Percentiles rank a stretch among this genome's conserved stretches.
Evolutionary conservation across 2,329 filamentous ascomycete genomes (phyloP).

Genomic region (Lasiodiplodia citricola): DNA sequence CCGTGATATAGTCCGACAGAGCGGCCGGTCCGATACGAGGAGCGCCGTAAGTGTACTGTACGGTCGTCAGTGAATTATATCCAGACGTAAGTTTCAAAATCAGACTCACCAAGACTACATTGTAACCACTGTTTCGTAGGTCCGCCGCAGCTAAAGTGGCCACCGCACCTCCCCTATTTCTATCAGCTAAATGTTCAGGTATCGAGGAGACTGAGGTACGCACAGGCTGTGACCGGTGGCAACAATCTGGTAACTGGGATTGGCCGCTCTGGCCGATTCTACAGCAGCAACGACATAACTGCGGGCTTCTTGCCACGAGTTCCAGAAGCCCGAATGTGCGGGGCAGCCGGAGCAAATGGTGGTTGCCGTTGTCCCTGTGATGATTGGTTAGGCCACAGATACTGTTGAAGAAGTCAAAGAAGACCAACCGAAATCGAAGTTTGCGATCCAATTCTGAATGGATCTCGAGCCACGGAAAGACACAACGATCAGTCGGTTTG

Average conservation of each 20-base stretch:
- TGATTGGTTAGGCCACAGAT: not conserved
- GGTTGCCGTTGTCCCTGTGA: constrained; percentile 44
- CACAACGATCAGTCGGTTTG: constrained; percentile 61
- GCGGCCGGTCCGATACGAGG: constrained; percentile 68
- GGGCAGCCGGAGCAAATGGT: constrained; percentile 54
- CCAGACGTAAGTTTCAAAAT: not conserved
- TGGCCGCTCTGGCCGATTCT: constrained; percentile 47
- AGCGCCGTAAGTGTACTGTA: constrained; percentile 66
- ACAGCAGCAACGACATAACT: constrained; percentile 52
- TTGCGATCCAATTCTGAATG: constrained; percentile 66
- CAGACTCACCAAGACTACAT: constrained; percentile 53
- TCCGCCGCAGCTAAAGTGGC: constrained; percentile 65
- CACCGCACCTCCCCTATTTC: constrained; percentile 61
- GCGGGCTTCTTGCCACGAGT: constrained; percentile 63
- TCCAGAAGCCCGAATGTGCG: constrained; percentile 64
- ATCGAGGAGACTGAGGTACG: not conserved
- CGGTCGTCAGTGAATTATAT: not conserved
- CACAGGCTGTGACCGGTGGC: constrained; percentile 69
- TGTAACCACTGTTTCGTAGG: constrained; percentile 57
- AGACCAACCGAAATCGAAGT: constrained; percentile 52
- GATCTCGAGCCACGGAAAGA: constrained; percentile 65
- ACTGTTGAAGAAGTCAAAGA: too few relatives aligned
- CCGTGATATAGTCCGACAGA: constrained; percentile 62
- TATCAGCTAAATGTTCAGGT: not conserved
- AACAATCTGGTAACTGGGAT: constrained; percentile 61